Base-by-base conservation (phyloP, 306 rosid species). In the Arachis hypogaea region DNA sequence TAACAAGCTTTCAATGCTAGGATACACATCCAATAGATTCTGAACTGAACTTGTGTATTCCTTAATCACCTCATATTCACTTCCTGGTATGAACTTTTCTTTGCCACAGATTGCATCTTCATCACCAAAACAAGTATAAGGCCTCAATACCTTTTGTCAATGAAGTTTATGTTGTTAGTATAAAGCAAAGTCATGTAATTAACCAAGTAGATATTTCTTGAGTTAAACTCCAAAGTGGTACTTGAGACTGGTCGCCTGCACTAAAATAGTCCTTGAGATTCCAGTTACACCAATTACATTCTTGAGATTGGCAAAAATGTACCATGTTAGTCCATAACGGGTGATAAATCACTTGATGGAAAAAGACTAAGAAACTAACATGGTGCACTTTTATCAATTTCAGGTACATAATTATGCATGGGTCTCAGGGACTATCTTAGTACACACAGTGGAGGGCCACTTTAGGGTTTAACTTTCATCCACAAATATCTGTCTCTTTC, bases 41-140 rank as follows among this genome's bases (percentile, higher is more conserved):
- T 89, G 88, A 83, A 92, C 73, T 54, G 92, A 85, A 56, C 52
- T 78, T 63, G 96, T 65, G 85, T 83, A 87, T 1, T 81, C 71
- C 68, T 84, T 82, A 33, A 83, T 76, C 12, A 54, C 63, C 69
- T 68, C 55, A 72, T 81, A 85, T 45, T 50, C 73, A 9, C 73
- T 56, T 28, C 42, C 44, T 1, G 82, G 67, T 61, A 90, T 30
- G 42, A 83, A 45, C 5, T 30, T 56, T 59, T 56, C 84, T 55
- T 10, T 43, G 50, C 72, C 63, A 70, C 97, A 89, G 3, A 47
- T 82, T 40, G 50, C 78, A 3, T 38, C 66, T 57, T 10, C 55
- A 49, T 76, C 33, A 7, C 74, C 83, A 7, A 86, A 74, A 75
- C 96, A 92, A n/a, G 82, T 71, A 10, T 63, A 72, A 0, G 69